A percentile compares a stretch with the other conserved stretches of the same genome.
Evolutionary conservation across 306 rosid species (phyloP).

Genomic region (Prunus fruticosa): DNA sequence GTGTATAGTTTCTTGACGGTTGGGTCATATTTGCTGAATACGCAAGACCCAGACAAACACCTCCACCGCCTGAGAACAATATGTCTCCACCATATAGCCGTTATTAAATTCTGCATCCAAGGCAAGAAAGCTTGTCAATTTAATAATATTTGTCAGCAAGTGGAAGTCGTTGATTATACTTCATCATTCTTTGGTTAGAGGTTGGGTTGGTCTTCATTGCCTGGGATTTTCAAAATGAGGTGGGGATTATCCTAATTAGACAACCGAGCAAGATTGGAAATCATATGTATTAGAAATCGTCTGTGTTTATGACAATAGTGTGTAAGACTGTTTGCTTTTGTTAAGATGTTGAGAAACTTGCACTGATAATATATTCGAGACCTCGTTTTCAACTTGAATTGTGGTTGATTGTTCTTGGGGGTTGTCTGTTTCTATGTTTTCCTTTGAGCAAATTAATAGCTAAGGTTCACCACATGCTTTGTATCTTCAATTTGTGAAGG

Average conservation of each 20-base stretch:
- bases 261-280: not conserved
- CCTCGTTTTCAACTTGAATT: not conserved
- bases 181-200: not conserved
- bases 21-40: conserved; percentile 99
- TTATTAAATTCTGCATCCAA: conserved; percentile 33
- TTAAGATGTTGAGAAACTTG: not conserved
- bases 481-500: not conserved
- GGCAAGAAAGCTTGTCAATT: conserved; percentile 21
- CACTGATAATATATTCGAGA: not conserved
- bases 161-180: conserved; percentile 8
- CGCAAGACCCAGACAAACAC: conserved; percentile 78
- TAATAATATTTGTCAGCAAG: conserved; percentile 13
- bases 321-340: not conserved
- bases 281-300: not conserved
- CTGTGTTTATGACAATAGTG: not conserved
- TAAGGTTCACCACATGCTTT: not conserved
- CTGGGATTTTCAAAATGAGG: not conserved
- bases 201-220: conserved; percentile 13
- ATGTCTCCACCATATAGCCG: conserved; percentile 33
- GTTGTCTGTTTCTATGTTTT: not conserved
- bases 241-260: not conserved
- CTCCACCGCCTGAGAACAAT: conserved; percentile 32
- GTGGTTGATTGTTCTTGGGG: not conserved
- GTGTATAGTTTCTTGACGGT: conserved; percentile 81
- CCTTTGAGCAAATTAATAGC: not conserved